Conservation (phyloP, 345 rosid species). For the Punica granatum region DNA sequence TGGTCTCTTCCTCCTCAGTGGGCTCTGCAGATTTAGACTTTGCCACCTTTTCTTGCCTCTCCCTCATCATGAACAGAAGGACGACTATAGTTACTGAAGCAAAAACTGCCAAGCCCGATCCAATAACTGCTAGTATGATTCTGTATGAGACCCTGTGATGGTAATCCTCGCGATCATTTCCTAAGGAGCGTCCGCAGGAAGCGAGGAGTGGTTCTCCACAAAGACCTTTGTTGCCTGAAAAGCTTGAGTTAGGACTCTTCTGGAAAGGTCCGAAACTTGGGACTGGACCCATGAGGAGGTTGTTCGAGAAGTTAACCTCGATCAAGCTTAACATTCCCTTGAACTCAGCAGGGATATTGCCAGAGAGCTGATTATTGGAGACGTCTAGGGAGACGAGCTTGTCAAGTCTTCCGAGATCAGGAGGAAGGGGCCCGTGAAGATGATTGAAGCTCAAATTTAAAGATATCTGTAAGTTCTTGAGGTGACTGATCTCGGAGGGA, state of each 20-base stretch:
- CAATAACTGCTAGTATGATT: constrained; percentile 73
- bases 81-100: constrained; percentile 76
- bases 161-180: constrained; percentile 33
- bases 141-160: constrained; percentile 81
- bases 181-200: constrained; percentile 39
- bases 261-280: constrained; percentile 79
- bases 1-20: constrained; percentile 33
- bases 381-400: constrained; percentile 83
- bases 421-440: constrained; percentile 74
- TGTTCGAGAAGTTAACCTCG: constrained; percentile 82
- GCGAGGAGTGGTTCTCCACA: constrained; percentile 78
- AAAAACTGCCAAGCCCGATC: constrained; percentile 89
- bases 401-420: constrained; percentile 70
- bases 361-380: constrained; percentile 76
- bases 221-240: constrained; percentile 68
- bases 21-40: constrained; percentile 40
- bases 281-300: constrained; percentile 60
- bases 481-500: constrained; percentile 62
- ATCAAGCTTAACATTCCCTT: constrained; percentile 89
- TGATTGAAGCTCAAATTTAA: constrained; percentile 78
- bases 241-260: constrained; percentile 78
- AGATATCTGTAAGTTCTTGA: constrained; percentile 62
- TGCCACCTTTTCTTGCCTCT: constrained; percentile 80
- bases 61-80: constrained; percentile 89
- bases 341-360: constrained; percentile 58